Evolutionary conservation across 176 grass and related monocot genomes (phyloP), one percentile per base, ranked within the genome.

Genomic region (Pontederia paniculata): DNA sequence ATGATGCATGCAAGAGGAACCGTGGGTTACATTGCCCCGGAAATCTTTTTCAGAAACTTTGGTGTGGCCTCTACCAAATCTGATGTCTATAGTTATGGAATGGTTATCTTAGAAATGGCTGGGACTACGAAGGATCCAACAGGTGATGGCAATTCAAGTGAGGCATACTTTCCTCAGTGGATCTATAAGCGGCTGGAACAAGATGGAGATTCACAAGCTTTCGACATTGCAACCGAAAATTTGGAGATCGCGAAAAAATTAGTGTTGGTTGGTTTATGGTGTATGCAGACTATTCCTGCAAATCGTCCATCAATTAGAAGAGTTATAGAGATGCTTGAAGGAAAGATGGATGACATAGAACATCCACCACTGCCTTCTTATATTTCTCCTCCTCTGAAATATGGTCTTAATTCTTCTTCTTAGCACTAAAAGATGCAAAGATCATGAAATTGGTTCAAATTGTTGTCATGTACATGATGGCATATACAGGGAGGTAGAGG

Each of bases 61-160:
- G 58, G 58, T 13, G 42, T 12, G 42, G 58, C 21, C 14, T 62
- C 58, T 11, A 14, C 58, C 2, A 62, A 62, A 45, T 62, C 58
- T 21, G 58, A 62, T 21, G 58, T 62, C 15, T 62, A 46, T 12
- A 62, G 58, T 17, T 62, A 62, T 20, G 58, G 58, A 31, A 62
- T 46, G 58, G 45, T 62, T 37, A 12, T 62, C 1, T 14, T 62
- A 12, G 58, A 62, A 45, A 62, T 62, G 58, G 58, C 21, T 0
- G 58, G 58, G 0, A 19, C 42, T 8, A 22, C 42, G 21, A 62
- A 21, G 42, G 45, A 62, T 14, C 18, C 14, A 16, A 61, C 58
- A 14, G 5, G 42, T 14, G 56, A 13, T n/a, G 17, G 21, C 9
- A 21, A 18, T 1, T 20, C n/a, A 0, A 62, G 58, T 7, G 58